Conservation (phyloP, 2,329 filamentous ascomycete genomes). For the Calonectria ilicicola region DNA sequence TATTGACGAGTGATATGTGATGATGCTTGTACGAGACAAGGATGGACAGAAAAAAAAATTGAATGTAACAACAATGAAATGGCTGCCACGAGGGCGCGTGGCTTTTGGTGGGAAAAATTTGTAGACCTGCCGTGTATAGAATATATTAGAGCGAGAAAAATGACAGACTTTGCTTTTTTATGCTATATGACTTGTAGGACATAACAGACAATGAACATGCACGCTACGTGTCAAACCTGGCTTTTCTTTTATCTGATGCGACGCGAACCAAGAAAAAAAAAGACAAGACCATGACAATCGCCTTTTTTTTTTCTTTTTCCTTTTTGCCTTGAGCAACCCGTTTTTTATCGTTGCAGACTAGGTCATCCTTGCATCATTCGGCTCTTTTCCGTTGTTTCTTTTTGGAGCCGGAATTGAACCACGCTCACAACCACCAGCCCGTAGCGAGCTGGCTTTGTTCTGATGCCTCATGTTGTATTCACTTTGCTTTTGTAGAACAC, state of each 20-base stretch:
- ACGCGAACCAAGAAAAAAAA: not conserved
- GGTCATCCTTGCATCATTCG: not conserved
- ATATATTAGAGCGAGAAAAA: not conserved
- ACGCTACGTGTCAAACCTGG: not conserved
- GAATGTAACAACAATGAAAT: not conserved
- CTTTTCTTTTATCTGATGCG: not conserved
- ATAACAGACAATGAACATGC: not conserved
- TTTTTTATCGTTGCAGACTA: not conserved
- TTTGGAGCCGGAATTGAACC: not conserved
- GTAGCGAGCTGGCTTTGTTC: not conserved
- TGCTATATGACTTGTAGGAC: not conserved
- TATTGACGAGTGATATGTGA: conserved; percentile 5
- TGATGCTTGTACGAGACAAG: not conserved
- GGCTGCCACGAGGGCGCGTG: not conserved
- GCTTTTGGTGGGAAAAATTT: not conserved
- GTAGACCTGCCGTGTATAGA: not conserved
- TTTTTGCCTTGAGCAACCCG: no score
- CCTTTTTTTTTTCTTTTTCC: not conserved
- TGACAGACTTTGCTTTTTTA: not conserved
- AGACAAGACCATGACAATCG: not conserved
- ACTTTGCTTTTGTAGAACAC: conserved; percentile 6
- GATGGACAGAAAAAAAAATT: not conserved
- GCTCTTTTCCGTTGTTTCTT: not conserved
- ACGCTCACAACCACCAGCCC: not conserved
- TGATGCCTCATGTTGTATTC: conserved; percentile 2